These are phyloP conservation scores for Umbelopsis vinacea DNA, from an alignment of 192 early-diverging fungal genomes.

Conservation along the genomic window DNA sequence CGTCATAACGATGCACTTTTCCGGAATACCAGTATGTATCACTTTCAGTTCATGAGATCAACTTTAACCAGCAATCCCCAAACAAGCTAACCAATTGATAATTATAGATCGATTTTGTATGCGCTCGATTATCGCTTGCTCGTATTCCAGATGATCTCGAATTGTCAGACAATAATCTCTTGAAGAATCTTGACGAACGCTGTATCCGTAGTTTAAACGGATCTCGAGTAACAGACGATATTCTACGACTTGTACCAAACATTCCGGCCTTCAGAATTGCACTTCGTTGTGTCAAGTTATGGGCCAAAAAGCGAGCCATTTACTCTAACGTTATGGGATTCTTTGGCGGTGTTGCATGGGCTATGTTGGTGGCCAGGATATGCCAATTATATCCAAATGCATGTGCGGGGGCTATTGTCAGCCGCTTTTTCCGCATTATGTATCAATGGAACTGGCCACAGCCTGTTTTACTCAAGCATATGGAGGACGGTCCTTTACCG, in stretches of 20 bases:
- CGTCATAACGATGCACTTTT: conserved; percentile 93
- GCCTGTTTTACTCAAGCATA: conserved; percentile 85
- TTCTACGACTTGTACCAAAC: conserved; percentile 91
- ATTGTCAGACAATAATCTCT: conserved; percentile 81
- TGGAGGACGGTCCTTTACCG: conserved; percentile 86
- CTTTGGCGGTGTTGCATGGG: conserved; percentile 98
- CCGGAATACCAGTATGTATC: conserved; percentile 77
- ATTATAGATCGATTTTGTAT: conserved; percentile 89
- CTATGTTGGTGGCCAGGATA: conserved; percentile 93
- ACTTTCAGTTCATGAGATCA: background rate
- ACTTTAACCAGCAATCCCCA: background rate
- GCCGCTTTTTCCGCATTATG: conserved; percentile 89
- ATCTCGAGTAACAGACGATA: conserved; percentile 97
- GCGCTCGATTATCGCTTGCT: conserved; percentile 75
- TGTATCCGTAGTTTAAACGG: conserved; percentile 92
- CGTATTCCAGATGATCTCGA: conserved; percentile 87
- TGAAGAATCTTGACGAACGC: conserved; percentile 87
- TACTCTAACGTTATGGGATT: conserved; percentile 99
- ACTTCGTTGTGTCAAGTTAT: conserved; percentile 92
- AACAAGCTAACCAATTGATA: background rate
- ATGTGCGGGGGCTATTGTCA: conserved; percentile 83
- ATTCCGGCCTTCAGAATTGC: conserved; percentile 88
- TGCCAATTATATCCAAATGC: conserved; percentile 98
- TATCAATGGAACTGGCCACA: conserved; percentile 93
- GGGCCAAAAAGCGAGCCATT: conserved; percentile 92